Conservation (phyloP, 306 rosid species). For the Bauhinia variegata region DNA sequence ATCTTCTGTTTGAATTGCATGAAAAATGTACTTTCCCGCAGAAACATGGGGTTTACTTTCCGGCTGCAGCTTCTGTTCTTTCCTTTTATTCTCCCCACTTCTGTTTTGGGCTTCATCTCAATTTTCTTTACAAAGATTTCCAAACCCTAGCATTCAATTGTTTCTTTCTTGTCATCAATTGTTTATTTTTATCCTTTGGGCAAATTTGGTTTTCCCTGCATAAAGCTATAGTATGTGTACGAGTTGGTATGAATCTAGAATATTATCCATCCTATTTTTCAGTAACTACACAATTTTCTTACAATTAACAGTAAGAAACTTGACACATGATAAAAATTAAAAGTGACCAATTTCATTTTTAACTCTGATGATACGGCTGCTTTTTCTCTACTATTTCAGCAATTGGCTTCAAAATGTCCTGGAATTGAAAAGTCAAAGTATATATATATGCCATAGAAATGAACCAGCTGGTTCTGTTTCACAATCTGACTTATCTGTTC, state of each 20-base stretch:
- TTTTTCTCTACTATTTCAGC: no score
- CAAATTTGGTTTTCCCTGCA: constrained; percentile 17
- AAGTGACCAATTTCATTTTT: no score
- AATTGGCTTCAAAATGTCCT: no score
- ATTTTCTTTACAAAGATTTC: constrained; percentile 12
- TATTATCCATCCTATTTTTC: constrained; percentile 3
- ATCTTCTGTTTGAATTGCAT: constrained; percentile 42
- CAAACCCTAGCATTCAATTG: constrained; percentile 44
- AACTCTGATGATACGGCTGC: no score
- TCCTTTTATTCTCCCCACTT: constrained; percentile 39
- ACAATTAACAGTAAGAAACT: no score
- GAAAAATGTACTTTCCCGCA: constrained; percentile 56
- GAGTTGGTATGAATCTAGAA: constrained; percentile 5
- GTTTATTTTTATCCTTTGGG: constrained; percentile 20
- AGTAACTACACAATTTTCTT: not conserved
- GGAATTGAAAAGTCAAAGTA: no score
- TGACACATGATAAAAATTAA: no score
- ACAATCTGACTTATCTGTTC: not conserved
- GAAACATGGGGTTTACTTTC: constrained; percentile 56
- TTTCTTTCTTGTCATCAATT: constrained; percentile 18
- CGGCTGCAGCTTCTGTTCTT: constrained; percentile 45
- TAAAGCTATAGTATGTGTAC: constrained; percentile 11
- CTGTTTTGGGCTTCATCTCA: constrained; percentile 24
- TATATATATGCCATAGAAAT: no score
- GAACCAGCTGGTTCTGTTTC: constrained; percentile 8